Conservation (phyloP, 768 basidiomycete species). For the Panaeolus papilionaceus region DNA sequence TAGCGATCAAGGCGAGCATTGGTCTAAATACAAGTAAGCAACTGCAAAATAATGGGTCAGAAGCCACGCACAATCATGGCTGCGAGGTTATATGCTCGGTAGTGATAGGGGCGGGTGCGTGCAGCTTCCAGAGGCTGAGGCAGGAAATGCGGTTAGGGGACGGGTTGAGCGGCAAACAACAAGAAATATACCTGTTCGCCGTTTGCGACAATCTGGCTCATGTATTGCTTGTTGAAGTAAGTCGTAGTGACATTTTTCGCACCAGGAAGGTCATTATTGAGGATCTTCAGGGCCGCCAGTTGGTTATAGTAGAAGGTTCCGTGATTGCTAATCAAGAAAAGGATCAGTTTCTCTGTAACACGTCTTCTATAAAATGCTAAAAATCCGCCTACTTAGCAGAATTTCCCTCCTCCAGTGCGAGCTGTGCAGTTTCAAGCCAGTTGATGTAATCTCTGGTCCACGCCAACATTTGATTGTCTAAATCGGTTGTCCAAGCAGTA, state of each 20-base stretch:
- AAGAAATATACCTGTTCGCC: slow-evolving; percentile 48
- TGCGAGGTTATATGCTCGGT: slow-evolving; percentile 69
- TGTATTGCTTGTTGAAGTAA: slow-evolving; percentile 58
- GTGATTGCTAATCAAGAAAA: slow-evolving; percentile 55
- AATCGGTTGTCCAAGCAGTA: slow-evolving; percentile 58
- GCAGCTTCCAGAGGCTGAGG: slow-evolving; percentile 62
- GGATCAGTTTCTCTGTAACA: slow-evolving; percentile 5
- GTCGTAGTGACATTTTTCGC: slow-evolving; percentile 51
- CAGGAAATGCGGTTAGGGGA: neutral
- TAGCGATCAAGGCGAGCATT: slow-evolving; percentile 61
- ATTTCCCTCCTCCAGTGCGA: slow-evolving; percentile 52
- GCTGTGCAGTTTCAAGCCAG: slow-evolving; percentile 59
- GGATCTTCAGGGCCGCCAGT: slow-evolving; percentile 58
- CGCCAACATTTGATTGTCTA: slow-evolving; percentile 52
- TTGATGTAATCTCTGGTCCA: slow-evolving; percentile 60
- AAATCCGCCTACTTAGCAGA: slow-evolving; percentile 53
- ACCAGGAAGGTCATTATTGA: slow-evolving; percentile 55
- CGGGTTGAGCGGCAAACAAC: neutral
- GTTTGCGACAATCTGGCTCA: slow-evolving; percentile 56
- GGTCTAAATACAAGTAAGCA: slow-evolving; percentile 42
- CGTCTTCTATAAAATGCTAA: neutral
- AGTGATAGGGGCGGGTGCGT: slow-evolving; percentile 70
- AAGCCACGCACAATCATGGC: slow-evolving; percentile 64
- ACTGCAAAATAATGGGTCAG: slow-evolving; percentile 2
- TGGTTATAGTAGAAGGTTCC: slow-evolving; percentile 71